A percentile compares a stretch with the other conserved stretches of the same genome.
Conservation (phyloP, 2,329 filamentous ascomycete genomes). For the Chaetomiaceae sp. region DNA sequence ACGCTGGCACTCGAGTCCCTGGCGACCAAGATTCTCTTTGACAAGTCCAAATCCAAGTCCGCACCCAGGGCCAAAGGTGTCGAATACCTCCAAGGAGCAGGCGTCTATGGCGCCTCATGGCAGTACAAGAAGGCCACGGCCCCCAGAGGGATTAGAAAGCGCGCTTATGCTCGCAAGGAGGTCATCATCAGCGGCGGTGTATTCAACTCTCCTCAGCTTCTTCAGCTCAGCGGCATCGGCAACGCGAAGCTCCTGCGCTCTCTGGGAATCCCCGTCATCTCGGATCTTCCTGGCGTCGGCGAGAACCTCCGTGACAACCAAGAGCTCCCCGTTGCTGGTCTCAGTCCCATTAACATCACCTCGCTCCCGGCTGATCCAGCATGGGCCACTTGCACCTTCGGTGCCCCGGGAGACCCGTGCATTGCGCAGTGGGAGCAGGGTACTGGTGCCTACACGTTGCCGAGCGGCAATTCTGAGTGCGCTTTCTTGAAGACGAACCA, state of each 20-base stretch:
- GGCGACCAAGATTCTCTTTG: constrained; percentile 37
- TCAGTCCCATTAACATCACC: constrained; percentile 26
- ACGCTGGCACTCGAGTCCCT: constrained; percentile 28
- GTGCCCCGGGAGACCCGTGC: constrained; percentile 34
- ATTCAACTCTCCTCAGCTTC: constrained; percentile 48
- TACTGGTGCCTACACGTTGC: constrained; percentile 24
- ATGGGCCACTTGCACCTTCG: constrained; percentile 34
- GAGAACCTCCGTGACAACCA: constrained; percentile 47
- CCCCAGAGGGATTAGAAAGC: constrained; percentile 27
- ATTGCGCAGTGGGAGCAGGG: constrained; percentile 32
- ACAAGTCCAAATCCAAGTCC: constrained; percentile 21
- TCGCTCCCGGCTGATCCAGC: constrained; percentile 24
- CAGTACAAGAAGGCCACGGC: constrained; percentile 25
- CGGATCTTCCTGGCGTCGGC: constrained; percentile 47
- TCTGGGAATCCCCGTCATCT: constrained; percentile 42
- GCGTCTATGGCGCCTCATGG: constrained; percentile 33
- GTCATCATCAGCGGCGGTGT: constrained; percentile 47
- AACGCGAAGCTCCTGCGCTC: constrained; percentile 38
- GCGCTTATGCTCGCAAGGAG: constrained; percentile 34
- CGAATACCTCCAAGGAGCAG: constrained; percentile 31
- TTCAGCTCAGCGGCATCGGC: constrained; percentile 49
- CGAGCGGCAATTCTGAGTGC: constrained; percentile 34
- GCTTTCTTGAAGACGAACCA: constrained; percentile 40
- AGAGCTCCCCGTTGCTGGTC: constrained; percentile 35
- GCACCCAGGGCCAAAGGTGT: constrained; percentile 31